Conservation (phyloP, 176 grass and related monocot species). For the Oryza brachyantha region DNA sequence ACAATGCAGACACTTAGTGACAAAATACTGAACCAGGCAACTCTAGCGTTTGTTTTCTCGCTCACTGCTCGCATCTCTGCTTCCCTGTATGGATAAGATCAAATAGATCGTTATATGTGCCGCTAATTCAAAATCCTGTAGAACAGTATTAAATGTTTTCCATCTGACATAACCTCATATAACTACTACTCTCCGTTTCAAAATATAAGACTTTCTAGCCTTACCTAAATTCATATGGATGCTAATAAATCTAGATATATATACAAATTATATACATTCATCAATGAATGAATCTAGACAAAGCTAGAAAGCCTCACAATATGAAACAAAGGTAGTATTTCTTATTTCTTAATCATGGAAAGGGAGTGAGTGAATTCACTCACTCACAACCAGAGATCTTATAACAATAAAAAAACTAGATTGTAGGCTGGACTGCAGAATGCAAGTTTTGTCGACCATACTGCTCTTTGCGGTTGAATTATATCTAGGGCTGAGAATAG, state of each 20-base stretch:
- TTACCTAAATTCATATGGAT: too few species aligned
- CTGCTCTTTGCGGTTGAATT: not conserved
- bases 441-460: not conserved
- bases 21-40: constrained; percentile 84
- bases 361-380: not conserved
- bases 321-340: too few species aligned
- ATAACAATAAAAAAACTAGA: not conserved
- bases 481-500: not conserved
- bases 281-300: too few species aligned
- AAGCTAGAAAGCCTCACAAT: too few species aligned
- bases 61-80: constrained; percentile 80
- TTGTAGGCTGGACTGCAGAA: not conserved
- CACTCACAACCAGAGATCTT: not conserved
- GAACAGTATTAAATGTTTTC: not conserved
- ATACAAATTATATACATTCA: too few species aligned
- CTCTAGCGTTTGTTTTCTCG: constrained; percentile 74
- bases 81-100: constrained; percentile 62
- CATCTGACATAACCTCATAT: not conserved
- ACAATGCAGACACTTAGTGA: constrained; percentile 66
- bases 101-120: constrained; percentile 10
- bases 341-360: not conserved
- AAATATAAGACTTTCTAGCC: too few species aligned
- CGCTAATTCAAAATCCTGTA: not conserved
- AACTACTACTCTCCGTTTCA: too few species aligned
- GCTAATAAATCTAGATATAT: too few species aligned